Evolutionary conservation across 768 basidiomycete genomes (phyloP), one percentile per base, ranked within the genome.

Genomic region (Tylopilus plumbeoviolaceoides): DNA sequence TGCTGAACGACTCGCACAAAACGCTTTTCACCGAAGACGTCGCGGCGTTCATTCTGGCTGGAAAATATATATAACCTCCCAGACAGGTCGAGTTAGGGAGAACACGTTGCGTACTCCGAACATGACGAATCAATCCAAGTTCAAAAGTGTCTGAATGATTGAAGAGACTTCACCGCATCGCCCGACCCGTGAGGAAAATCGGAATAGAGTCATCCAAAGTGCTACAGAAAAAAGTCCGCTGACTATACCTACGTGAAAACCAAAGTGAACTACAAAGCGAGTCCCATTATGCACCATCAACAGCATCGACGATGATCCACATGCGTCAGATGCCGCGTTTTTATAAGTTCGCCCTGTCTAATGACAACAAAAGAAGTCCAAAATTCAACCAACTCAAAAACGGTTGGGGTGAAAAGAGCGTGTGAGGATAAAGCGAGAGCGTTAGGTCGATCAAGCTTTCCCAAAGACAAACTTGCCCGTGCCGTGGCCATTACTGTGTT

Each of bases 401-500:
- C 27, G 2, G 39, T 23, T 23, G 23, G 9, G 4, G 31, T 3
- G 10, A 56, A 54, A 55, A 28, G 55, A 55, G 47, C 30, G 53
- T 35, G 52, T 39, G 50, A 8, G 44, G 9, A 38, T 27, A 31
- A 40, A 51, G 30, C 25, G n/a, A 42, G 30, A 45, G 10, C 15
- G 14, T 8, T 5, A 21, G 15, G 5, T 39, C 9, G 28, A 43
- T 75, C 64, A 77, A 44, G 73, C 63, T 53, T 68, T 72, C 5
- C 69, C 68, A 54, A 83, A 83, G 51, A 82, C 69, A 36, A 81
- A 73, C 58, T 73, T 79, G 45, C 79, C 80, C 3, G 71, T 70
- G 44, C 72, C 63, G 38, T 65, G 64, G n/a, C 65, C 66, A 27
- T 70, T 64, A 8, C 66, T 61, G 44, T 71, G 69, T 55, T 76